phyloP scores from a whole-genome alignment of 345 rosid species.

The Pugionium cornutum region DNA sequence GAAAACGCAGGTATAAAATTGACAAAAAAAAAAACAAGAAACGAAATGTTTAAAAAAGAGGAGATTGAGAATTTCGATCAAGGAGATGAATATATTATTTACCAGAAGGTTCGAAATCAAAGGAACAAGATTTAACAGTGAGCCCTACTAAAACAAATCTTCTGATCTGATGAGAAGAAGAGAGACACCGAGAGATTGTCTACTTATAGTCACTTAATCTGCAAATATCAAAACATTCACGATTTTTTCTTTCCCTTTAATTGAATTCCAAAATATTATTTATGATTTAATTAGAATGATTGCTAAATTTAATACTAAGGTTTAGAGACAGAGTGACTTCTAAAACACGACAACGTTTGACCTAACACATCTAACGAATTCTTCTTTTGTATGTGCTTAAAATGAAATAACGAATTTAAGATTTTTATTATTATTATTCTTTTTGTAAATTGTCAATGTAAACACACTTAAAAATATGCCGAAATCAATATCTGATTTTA shows the following conservation, averaged over 20 bases:
- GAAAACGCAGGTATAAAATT: neutral
- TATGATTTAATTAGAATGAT: neutral
- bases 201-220: slow-evolving; percentile 30
- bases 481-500: too few species aligned
- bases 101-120: slow-evolving; percentile 14
- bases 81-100: neutral
- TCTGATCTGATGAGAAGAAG: slow-evolving; percentile 32
- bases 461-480: too few species aligned
- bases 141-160: slow-evolving; percentile 20
- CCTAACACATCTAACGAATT: slow-evolving; percentile 22
- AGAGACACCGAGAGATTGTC: slow-evolving; percentile 25
- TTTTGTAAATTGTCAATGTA: too few species aligned
- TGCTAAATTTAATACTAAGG: too few species aligned
- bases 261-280: neutral
- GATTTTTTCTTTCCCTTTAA: neutral
- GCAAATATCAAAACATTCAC: slow-evolving; percentile 7
- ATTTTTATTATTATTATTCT: too few species aligned
- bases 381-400: too few species aligned
- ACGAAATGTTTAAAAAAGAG: neutral
- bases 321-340: slow-evolving; percentile 5
- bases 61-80: neutral
- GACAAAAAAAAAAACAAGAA: neutral
- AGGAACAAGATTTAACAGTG: too few species aligned
- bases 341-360: slow-evolving; percentile 32
- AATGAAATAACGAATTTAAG: too few species aligned